phyloP scores from a whole-genome alignment of 495 filamentous ascomycete genomes.

The Evansstolkia leycettana region DNA sequence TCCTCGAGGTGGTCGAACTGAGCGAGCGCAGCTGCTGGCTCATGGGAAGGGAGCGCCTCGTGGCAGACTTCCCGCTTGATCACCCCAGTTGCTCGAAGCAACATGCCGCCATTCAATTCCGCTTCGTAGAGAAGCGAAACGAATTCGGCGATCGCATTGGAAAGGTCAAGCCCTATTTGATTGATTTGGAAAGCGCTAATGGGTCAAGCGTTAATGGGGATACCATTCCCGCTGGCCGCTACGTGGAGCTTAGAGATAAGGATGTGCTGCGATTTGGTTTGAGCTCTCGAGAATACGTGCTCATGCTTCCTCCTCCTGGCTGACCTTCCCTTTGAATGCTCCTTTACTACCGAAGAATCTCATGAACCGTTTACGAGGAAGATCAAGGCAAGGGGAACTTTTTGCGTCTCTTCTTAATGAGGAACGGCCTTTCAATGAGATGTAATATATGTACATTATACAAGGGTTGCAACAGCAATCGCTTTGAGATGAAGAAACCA shows the following conservation, averaged over 20 bases:
- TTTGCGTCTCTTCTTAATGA: too few species aligned
- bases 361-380: not conserved
- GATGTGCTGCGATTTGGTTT: constrained; percentile 81
- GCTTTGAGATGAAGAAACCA: constrained; percentile 1
- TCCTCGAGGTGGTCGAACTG: constrained; percentile 71
- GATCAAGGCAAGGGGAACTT: too few species aligned
- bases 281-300: constrained; percentile 76
- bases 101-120: constrained; percentile 91
- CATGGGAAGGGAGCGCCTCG: constrained; percentile 61
- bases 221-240: constrained; percentile 57
- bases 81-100: constrained; percentile 90
- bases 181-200: constrained; percentile 91
- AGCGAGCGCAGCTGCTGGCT: constrained; percentile 76
- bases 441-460: constrained; percentile 1
- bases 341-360: too few species aligned
- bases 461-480: not conserved
- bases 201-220: constrained; percentile 76
- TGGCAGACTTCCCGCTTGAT: constrained; percentile 75
- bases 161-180: constrained; percentile 77
- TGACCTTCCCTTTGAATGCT: too few species aligned
- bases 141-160: constrained; percentile 76
- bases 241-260: constrained; percentile 75
- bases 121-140: constrained; percentile 68
- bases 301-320: constrained; percentile 44
- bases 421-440: too few species aligned